A percentile compares a stretch with the other conserved stretches of the same genome.
Evolutionary conservation across 305 asterid genomes (phyloP).

Genomic region (Rubia peregrina): DNA sequence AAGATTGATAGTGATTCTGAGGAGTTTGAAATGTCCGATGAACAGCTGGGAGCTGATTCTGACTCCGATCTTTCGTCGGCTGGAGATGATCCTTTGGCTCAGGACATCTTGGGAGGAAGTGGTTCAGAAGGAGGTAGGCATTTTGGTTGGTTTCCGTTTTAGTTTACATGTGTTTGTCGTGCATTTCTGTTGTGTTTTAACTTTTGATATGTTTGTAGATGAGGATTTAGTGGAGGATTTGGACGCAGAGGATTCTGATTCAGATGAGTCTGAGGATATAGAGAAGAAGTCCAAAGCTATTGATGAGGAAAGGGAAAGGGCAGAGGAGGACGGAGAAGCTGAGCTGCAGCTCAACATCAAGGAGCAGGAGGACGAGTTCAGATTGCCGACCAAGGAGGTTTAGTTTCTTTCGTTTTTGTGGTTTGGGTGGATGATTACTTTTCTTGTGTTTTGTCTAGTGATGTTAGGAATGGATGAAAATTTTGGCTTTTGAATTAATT

Average conservation of each 20-base stretch:
- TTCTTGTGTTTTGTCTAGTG: background rate
- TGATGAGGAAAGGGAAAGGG: constrained; percentile 45
- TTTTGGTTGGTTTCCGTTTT: constrained; percentile 10
- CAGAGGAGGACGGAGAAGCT: constrained; percentile 39
- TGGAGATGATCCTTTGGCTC: constrained; percentile 64
- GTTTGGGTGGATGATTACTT: background rate
- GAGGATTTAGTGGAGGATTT: constrained; percentile 23
- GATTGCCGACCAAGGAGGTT: constrained; percentile 71
- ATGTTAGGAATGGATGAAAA: background rate
- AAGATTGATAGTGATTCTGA: constrained; percentile 50
- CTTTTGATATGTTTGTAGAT: constrained; percentile 17
- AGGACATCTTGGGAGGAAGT: constrained; percentile 50
- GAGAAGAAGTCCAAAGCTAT: constrained; percentile 44
- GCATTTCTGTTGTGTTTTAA: background rate
- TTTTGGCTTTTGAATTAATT: constrained; percentile 12
- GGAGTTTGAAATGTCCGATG: constrained; percentile 30
- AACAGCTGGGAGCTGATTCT: constrained; percentile 34
- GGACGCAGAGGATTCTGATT: constrained; percentile 47
- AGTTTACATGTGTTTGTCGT: constrained; percentile 1
- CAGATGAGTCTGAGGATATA: constrained; percentile 53
- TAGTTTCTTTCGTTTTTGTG: background rate
- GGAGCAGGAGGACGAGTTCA: constrained; percentile 72
- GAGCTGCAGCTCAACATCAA: constrained; percentile 54
- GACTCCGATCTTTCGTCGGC: constrained; percentile 65
- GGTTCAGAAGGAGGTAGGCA: constrained; percentile 50